Conservation (phyloP, 805 yeast genomes). For the Blastobotrys attinorum region DNA sequence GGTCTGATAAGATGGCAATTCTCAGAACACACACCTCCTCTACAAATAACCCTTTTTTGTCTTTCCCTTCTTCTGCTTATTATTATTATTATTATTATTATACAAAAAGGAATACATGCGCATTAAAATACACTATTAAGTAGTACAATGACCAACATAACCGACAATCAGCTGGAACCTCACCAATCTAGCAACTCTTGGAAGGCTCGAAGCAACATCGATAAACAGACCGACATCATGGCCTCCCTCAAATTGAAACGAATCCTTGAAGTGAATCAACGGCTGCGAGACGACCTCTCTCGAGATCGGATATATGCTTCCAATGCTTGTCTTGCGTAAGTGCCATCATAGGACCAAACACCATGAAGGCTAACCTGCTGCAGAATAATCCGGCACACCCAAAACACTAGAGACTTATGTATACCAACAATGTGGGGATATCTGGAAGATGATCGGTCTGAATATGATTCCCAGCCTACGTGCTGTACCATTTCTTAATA, state of each 20-base stretch:
- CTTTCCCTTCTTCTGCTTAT: too few relatives aligned
- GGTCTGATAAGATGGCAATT: too few relatives aligned
- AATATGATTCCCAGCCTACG: not conserved
- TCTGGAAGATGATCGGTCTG: slow-evolving; percentile 9
- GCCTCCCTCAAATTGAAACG: slow-evolving; percentile 9
- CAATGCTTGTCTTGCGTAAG: slow-evolving; percentile 11
- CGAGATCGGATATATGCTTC: slow-evolving; percentile 14
- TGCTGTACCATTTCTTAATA: slow-evolving; percentile 6
- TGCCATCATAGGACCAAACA: not conserved
- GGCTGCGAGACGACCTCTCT: slow-evolving; percentile 13
- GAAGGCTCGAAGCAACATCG: slow-evolving; percentile 3
- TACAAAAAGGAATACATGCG: too few relatives aligned
- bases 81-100: too few relatives aligned
- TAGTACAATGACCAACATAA: too few relatives aligned
- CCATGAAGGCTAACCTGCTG: not conserved
- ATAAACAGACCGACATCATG: slow-evolving; percentile 11
- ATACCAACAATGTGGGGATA: slow-evolving; percentile 12
- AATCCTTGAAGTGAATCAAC: slow-evolving; percentile 11
- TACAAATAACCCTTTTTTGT: too few relatives aligned
- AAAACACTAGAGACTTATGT: slow-evolving; percentile 6
- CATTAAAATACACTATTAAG: too few relatives aligned
- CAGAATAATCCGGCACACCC: slow-evolving; percentile 11
- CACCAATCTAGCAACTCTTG: too few relatives aligned
- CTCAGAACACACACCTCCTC: too few relatives aligned
- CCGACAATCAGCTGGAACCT: too few relatives aligned